A percentile compares a stretch with the other conserved stretches of the same genome.
Conservation (phyloP, 176 grass and related monocot species). For the Juncus inflexus region DNA sequence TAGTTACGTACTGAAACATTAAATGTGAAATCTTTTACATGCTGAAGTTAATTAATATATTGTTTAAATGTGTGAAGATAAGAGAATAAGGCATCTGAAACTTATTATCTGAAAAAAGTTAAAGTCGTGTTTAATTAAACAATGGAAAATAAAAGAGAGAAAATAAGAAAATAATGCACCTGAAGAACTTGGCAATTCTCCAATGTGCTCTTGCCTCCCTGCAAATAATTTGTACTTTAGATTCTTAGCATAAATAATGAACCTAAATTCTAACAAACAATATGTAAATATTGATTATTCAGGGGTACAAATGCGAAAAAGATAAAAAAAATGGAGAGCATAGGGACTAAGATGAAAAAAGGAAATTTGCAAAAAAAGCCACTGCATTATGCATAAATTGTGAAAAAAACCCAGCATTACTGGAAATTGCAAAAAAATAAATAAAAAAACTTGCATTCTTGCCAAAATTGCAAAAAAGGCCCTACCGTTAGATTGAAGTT, state of each 20-base stretch:
- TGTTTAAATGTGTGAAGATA: not conserved
- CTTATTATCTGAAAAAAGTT: no score
- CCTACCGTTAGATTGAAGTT: no score
- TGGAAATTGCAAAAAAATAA: no score
- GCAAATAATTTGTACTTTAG: slow-evolving; percentile 29
- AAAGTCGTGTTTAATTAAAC: no score
- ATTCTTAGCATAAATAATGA: not conserved
- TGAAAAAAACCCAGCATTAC: no score
- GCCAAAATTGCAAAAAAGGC: no score
- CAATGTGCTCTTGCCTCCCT: slow-evolving; percentile 94
- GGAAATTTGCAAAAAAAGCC: not conserved
- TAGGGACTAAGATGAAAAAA: slow-evolving; percentile 12
- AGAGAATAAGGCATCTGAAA: slow-evolving; percentile 1
- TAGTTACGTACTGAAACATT: no score
- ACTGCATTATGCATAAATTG: no score
- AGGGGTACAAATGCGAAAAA: not conserved
- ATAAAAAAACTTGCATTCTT: no score
- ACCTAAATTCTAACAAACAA: not conserved
- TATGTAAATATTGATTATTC: not conserved
- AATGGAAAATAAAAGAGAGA: no score
- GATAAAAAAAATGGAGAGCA: not conserved
- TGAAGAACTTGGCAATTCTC: slow-evolving; percentile 97
- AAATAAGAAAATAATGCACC: slow-evolving; percentile 34
- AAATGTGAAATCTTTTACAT: not conserved
- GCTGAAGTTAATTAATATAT: not conserved